These are phyloP conservation scores for Fraxinus velutina DNA, from an alignment of 305 asterid species.

Conservation along the genomic window DNA sequence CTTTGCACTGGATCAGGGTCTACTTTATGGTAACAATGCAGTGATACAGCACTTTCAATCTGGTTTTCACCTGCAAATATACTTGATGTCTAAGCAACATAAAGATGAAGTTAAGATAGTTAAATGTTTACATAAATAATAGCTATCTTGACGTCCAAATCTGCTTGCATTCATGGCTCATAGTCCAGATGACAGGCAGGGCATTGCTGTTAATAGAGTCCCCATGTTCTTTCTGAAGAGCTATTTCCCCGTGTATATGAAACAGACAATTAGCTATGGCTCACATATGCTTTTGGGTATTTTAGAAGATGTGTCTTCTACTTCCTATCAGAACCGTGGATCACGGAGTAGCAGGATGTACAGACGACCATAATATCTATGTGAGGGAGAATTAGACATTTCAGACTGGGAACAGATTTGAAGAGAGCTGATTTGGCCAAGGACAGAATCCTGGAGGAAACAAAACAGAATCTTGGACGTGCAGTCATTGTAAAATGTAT, in stretches of 20 bases:
- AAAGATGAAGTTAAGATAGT: neutral
- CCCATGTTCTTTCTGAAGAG: neutral
- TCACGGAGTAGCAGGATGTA: neutral
- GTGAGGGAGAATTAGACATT: neutral
- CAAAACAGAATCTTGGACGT: neutral
- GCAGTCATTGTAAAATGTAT: neutral
- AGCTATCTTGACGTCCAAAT: neutral
- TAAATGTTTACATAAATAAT: neutral
- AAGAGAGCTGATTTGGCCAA: neutral
- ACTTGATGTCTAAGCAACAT: neutral
- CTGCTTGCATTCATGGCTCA: neutral
- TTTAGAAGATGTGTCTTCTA: neutral
- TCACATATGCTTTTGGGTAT: neutral
- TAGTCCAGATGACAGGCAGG: neutral
- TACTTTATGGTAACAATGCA: conserved; percentile 30
- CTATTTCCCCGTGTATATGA: neutral
- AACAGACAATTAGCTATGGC: neutral
- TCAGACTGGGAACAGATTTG: neutral
- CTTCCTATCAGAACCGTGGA: neutral
- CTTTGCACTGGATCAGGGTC: conserved; percentile 25
- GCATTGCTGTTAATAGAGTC: neutral
- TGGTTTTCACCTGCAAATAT: conserved; percentile 42
- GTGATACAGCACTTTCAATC: conserved; percentile 26
- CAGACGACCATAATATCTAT: neutral
- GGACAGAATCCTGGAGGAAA: neutral